Base-by-base conservation (phyloP, 768 basidiomycete genomes). In the Rhodotorula babjevae region DNA sequence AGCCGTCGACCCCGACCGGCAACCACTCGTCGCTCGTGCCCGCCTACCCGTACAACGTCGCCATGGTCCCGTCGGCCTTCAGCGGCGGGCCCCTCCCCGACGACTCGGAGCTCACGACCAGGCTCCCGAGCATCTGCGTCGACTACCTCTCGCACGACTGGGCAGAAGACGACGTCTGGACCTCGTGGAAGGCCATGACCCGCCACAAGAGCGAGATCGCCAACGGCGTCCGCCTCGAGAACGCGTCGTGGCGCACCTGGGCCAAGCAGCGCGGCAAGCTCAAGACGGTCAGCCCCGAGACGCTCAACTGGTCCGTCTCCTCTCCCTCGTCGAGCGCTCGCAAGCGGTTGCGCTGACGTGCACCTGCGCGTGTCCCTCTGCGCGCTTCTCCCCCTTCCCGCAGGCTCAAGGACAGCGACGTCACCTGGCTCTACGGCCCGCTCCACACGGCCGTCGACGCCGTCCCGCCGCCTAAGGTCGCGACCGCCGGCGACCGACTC, bases 331-430 rank as follows among this genome's bases (percentile, higher is more conserved):
- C 42, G 40, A 8, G n/a, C 23, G 31, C 63, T 27, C 47, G 7
- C 57, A 14, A 36, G 53, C 50, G 25, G 31, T 19, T 67, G 8
- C 23, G 56, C 56, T 59, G 58, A 59, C 50, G 5, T 59, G 25
- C 10, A 18, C 23, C 4, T 11, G n/a, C 57, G n/a, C 18, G 21
- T 19, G 36, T 46, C 14, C 18, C 44, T 11, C 44, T 40, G 18
- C 44, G 44, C 33, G 44, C n/a, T 19, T 27, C 21, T 21, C 15
- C n/a, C 27, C 19, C 6, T n/a, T 31, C 40, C 19, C 57, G 18
- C 29, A 98, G 95, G 95, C 87, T 99, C 78, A 99, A 99, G 82
- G 95, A 99, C 82, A 93, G 91, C 12, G 95, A 99, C 80, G 95
- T 98, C 53, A 99, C 96, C 3, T 99, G 95, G 95, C 87, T 99